A percentile compares a stretch with the other conserved stretches of the same genome.
phyloP scores from a whole-genome alignment of 306 rosid genomes.

The Glycine latifolia region DNA sequence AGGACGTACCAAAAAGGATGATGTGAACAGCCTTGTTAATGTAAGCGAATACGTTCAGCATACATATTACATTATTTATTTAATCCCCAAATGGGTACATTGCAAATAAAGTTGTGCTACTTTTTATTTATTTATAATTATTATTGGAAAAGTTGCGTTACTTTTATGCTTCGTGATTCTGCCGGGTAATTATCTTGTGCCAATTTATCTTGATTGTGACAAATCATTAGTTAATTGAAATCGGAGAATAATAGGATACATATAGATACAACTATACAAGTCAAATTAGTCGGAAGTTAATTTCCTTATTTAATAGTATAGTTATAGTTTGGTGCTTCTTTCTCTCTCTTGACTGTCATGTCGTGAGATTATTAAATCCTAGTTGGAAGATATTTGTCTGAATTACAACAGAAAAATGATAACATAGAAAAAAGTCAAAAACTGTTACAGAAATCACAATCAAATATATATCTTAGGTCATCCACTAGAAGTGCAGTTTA shows the following conservation, averaged over 20 bases:
- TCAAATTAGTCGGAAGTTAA: neutral
- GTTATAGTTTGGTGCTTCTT: neutral
- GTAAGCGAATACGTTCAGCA: neutral
- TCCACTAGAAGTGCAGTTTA: neutral
- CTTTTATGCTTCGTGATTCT: neutral
- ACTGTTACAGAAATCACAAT: conserved; percentile 4
- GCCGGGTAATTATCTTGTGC: neutral
- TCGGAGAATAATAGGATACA: neutral
- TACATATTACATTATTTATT: neutral
- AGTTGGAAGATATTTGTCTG: neutral
- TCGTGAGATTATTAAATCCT: neutral
- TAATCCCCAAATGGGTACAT: neutral
- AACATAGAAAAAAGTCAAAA: neutral
- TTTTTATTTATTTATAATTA: neutral
- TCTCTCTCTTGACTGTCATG: neutral
- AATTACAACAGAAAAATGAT: neutral
- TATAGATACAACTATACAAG: neutral
- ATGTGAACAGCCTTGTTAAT: neutral
- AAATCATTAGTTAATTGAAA: neutral
- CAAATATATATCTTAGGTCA: neutral
- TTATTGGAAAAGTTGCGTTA: neutral
- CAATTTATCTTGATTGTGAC: neutral
- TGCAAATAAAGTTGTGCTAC: neutral
- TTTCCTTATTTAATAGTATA: neutral
- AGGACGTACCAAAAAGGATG: neutral